These are phyloP conservation scores for Saccharomyces hybrid DNA, from an alignment of 1,139 yeast genomes.

Conservation along the genomic window DNA sequence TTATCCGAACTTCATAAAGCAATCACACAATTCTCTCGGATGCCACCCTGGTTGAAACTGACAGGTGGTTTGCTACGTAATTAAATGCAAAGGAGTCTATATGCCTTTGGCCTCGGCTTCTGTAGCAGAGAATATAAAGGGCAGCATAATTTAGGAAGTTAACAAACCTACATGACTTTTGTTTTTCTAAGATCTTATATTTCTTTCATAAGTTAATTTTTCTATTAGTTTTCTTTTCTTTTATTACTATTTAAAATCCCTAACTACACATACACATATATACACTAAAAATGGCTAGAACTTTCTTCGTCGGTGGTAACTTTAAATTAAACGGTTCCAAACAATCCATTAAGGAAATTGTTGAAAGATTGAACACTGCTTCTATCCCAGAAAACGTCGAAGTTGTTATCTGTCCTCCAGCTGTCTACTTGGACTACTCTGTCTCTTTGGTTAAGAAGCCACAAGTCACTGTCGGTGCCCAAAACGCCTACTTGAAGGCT, in stretches of 20 bases:
- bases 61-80: constrained; percentile 1
- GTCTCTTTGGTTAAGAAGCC: constrained; percentile 58
- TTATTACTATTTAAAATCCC: not conserved
- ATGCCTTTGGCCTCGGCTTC: not conserved
- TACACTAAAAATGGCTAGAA: constrained; percentile 56
- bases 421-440: constrained; percentile 79
- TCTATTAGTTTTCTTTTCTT: not conserved
- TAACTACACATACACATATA: constrained; percentile 3
- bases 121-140: not conserved
- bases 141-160: not conserved
- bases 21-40: constrained; percentile 1
- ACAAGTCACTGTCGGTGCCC: constrained; percentile 78
- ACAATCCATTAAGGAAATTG: constrained; percentile 73
- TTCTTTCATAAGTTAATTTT: not conserved
- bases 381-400: constrained; percentile 63
- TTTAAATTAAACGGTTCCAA: constrained; percentile 97
- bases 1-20: not conserved
- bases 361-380: constrained; percentile 74
- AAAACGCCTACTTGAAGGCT: constrained; percentile 78
- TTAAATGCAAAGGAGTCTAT: not conserved
- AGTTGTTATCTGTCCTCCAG: constrained; percentile 95
- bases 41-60: not conserved
- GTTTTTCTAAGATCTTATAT: not conserved
- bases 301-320: constrained; percentile 97
- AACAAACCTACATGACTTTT: not conserved